phyloP scores from a whole-genome alignment of 2,329 filamentous ascomycete genomes.

The Hymenotorrendiella dingleyae region DNA sequence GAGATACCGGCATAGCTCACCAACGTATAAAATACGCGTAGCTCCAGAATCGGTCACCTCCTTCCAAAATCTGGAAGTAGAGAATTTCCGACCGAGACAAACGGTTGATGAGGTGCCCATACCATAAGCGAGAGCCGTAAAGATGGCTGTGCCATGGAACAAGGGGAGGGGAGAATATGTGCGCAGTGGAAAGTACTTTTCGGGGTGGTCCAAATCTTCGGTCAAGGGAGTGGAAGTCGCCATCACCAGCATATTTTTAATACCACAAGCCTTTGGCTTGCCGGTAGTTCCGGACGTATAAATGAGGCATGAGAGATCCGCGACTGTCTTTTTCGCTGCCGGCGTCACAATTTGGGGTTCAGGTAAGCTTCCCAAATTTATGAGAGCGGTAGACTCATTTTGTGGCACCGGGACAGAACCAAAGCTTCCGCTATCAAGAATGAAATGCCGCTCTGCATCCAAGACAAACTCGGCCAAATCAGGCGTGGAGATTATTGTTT shows the following conservation, averaged over 20 bases:
- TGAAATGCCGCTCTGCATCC: constrained; percentile 30
- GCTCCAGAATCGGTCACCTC: constrained; percentile 38
- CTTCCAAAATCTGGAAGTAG: constrained; percentile 39
- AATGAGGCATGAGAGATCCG: constrained; percentile 36
- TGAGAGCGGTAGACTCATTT: constrained; percentile 6
- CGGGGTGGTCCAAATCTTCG: constrained; percentile 32
- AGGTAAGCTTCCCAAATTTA: constrained; percentile 14
- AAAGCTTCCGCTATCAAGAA: constrained; percentile 36
- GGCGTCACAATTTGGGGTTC: constrained; percentile 11
- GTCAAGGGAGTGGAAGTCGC: constrained; percentile 33
- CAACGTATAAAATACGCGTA: constrained; percentile 41
- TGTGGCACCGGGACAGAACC: constrained; percentile 4
- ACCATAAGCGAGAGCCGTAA: constrained; percentile 37
- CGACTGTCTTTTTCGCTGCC: constrained; percentile 30
- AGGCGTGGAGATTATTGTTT: constrained; percentile 38
- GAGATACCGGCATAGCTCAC: constrained; percentile 44
- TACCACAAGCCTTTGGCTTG: constrained; percentile 40
- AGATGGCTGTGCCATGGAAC: constrained; percentile 44
- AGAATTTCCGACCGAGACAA: constrained; percentile 40
- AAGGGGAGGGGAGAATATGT: constrained; percentile 42
- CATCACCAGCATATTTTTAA: constrained; percentile 34
- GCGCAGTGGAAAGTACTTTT: constrained; percentile 39
- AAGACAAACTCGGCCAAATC: constrained; percentile 34
- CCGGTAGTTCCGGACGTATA: constrained; percentile 45
- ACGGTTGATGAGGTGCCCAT: constrained; percentile 37